These are phyloP conservation scores for Babesia ovis DNA, from an alignment of 169 alveolate genomes.

Conservation along the genomic window DNA sequence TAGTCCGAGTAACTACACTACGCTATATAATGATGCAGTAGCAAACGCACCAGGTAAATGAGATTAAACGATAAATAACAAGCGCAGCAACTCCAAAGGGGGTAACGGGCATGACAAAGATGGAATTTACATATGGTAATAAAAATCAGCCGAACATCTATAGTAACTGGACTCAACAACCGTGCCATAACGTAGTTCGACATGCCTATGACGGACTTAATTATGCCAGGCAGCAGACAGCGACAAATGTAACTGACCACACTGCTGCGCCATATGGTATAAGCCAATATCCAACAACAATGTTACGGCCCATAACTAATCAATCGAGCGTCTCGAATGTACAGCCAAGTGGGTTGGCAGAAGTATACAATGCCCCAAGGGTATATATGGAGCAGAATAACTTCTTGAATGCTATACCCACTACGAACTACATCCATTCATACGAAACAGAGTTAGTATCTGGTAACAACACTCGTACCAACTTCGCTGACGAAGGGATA, in stretches of 20 bases:
- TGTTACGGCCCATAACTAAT: not conserved
- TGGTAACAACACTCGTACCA: not conserved
- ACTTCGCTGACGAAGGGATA: not conserved
- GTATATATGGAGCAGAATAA: not conserved
- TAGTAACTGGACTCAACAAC: not conserved
- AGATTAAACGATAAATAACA: not conserved
- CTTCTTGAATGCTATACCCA: slow-evolving; percentile 6
- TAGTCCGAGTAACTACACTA: not conserved
- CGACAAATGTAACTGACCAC: not conserved
- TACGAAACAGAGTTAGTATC: not conserved
- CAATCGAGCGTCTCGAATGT: not conserved
- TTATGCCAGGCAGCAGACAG: not conserved
- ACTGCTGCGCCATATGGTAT: not conserved
- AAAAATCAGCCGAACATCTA: not conserved
- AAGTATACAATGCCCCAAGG: not conserved
- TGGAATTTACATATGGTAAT: not conserved
- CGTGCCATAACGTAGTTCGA: not conserved
- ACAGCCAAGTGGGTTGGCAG: not conserved
- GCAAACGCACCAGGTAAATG: not conserved
- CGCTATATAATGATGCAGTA: not conserved
- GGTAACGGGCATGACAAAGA: not conserved
- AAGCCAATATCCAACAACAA: not conserved
- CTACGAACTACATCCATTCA: not conserved
- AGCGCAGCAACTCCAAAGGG: not conserved
- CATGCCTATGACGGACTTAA: not conserved